These are phyloP conservation scores for Fusarium protoensiforme DNA, from an alignment of 2,329 filamentous ascomycete species.

Conservation along the genomic window DNA sequence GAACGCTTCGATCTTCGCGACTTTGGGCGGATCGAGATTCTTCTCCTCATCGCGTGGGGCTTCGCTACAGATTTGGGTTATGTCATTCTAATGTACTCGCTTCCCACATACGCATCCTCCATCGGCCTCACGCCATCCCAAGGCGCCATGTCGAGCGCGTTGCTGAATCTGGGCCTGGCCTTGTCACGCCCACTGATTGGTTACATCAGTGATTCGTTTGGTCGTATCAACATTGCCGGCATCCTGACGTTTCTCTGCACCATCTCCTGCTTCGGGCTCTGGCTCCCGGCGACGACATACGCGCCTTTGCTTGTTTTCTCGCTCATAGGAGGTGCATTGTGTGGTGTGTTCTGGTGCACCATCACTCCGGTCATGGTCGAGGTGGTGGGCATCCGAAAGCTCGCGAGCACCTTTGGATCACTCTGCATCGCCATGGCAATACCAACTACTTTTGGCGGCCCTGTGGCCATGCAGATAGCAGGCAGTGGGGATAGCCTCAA, in stretches of 20 bases:
- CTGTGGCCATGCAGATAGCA: background rate
- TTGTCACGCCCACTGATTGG: background rate
- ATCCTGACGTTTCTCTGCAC: background rate
- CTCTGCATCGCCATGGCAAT: background rate
- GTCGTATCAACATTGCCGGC: background rate
- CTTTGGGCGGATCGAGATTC: background rate
- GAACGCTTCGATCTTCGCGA: background rate
- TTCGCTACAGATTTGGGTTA: background rate
- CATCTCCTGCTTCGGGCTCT: background rate
- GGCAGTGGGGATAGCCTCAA: background rate
- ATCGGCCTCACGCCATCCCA: background rate
- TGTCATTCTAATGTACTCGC: background rate
- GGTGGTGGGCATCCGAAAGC: background rate
- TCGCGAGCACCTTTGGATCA: background rate
- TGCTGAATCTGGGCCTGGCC: background rate
- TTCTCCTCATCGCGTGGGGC: background rate
- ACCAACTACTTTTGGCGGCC: background rate
- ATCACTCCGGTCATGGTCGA: background rate
- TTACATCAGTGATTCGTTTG: background rate
- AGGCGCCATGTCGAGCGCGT: background rate
- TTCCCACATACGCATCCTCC: background rate
- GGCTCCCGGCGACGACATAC: background rate
- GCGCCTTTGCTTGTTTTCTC: background rate
- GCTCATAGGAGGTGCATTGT: background rate
- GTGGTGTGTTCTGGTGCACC: background rate